These are phyloP conservation scores for Jamesozyma lodderae DNA, from an alignment of 805 yeast species.

Conservation along the genomic window DNA sequence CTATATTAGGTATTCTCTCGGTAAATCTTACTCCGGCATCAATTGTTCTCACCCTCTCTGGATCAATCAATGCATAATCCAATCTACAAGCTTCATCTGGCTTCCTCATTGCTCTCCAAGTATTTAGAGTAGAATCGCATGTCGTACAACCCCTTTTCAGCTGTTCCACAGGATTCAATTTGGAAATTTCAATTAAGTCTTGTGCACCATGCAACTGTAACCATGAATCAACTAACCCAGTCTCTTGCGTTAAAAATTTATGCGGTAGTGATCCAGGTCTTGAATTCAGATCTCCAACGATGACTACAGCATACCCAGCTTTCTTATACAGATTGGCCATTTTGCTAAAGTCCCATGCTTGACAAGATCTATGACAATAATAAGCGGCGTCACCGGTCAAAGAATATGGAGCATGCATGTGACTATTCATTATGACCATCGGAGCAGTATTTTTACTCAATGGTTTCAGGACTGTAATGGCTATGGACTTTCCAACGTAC, in stretches of 20 bases:
- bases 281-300: slow-evolving; percentile 90
- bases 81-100: slow-evolving; percentile 73
- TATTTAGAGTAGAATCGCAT: slow-evolving; percentile 78
- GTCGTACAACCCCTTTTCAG: slow-evolving; percentile 72
- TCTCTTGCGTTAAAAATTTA: slow-evolving; percentile 57
- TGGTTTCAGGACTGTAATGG: slow-evolving; percentile 60
- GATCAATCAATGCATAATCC: slow-evolving; percentile 80
- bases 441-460: slow-evolving; percentile 39
- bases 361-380: slow-evolving; percentile 81
- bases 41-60: slow-evolving; percentile 40
- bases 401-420: slow-evolving; percentile 96
- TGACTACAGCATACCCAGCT: slow-evolving; percentile 77
- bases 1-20: slow-evolving; percentile 53
- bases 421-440: slow-evolving; percentile 78
- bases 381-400: slow-evolving; percentile 79
- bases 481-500: slow-evolving; percentile 88
- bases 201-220: slow-evolving; percentile 48
- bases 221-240: slow-evolving; percentile 78
- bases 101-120: slow-evolving; percentile 54
- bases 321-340: slow-evolving; percentile 49
- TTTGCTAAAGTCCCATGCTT: slow-evolving; percentile 90
- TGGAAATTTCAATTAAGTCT: slow-evolving; percentile 35
- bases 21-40: slow-evolving; percentile 69
- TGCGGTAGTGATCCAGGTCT: slow-evolving; percentile 81
- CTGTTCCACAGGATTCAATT: slow-evolving; percentile 50